Evolutionary conservation across 2,329 filamentous ascomycete genomes (phyloP).

Genomic region (Hymenoscyphus scutula): DNA sequence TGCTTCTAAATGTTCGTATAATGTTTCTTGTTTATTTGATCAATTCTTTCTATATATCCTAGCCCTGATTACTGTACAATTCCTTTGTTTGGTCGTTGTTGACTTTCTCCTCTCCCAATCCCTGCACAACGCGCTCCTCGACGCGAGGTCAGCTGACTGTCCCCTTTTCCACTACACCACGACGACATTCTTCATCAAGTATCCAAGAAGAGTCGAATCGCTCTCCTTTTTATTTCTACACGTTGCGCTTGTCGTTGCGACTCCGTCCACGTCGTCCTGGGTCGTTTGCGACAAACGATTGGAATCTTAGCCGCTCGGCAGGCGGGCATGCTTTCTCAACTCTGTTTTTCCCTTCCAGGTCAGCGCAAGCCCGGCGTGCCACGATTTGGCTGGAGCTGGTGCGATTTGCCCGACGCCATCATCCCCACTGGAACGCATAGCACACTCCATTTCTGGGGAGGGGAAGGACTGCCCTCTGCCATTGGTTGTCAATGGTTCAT

Average conservation of each 20-base stretch:
- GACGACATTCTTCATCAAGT: background rate
- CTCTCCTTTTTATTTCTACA: background rate
- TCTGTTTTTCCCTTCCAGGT: constrained; percentile 8
- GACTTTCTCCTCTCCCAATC: background rate
- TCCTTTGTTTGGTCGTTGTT: constrained; percentile 1
- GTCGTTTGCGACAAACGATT: constrained; percentile 15
- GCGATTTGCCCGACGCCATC: constrained; percentile 6
- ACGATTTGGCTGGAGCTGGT: constrained; percentile 14
- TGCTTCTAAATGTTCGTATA: background rate
- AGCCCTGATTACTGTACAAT: background rate
- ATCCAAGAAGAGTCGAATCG: constrained; percentile 1
- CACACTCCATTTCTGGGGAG: background rate
- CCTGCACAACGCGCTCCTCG: background rate
- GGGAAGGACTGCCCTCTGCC: background rate
- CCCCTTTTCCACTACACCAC: background rate
- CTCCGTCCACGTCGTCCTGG: background rate
- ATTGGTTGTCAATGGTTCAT: constrained; percentile 14
- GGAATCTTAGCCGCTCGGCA: constrained; percentile 31
- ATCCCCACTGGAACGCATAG: constrained; percentile 18
- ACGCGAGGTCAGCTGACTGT: background rate
- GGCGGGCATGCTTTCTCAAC: constrained; percentile 25
- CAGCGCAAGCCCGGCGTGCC: constrained; percentile 23
- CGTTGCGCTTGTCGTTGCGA: constrained; percentile 11
- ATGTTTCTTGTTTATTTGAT: background rate
- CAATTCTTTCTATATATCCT: background rate